phyloP scores from a whole-genome alignment of 805 yeast species.

The Candida nitratophila region DNA sequence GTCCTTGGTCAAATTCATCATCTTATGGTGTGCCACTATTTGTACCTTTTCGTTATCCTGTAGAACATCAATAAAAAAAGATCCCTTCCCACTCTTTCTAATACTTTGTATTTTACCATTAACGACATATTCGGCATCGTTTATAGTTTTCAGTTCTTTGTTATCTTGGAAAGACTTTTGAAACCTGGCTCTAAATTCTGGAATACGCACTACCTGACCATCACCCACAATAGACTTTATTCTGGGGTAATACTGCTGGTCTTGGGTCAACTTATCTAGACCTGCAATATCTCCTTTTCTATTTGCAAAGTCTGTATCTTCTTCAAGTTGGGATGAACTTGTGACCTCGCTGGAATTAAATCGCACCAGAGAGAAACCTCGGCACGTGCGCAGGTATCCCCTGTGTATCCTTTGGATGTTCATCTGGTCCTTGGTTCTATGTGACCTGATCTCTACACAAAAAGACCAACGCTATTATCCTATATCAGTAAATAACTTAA shows the following conservation, averaged over 20 bases:
- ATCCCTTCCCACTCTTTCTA: conserved; percentile 60
- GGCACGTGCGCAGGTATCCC: too few relatives aligned
- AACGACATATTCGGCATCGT: conserved; percentile 18
- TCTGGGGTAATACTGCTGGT: conserved; percentile 19
- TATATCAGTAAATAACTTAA: too few relatives aligned
- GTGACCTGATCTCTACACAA: too few relatives aligned
- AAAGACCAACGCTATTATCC: too few relatives aligned
- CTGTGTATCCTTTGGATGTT: too few relatives aligned
- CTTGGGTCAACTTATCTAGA: conserved; percentile 12
- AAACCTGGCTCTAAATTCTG: conserved; percentile 30
- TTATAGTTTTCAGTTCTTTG: conserved; percentile 13
- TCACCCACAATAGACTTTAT: not conserved
- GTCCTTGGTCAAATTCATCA: conserved; percentile 33
- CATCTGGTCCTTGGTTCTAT: too few relatives aligned
- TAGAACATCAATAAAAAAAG: conserved; percentile 59
- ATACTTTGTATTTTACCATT: conserved; percentile 57
- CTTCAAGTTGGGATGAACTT: conserved; percentile 4
- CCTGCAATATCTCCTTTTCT: conserved; percentile 16
- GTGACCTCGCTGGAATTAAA: not conserved
- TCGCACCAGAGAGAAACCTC: too few relatives aligned
- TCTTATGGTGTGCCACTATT: conserved; percentile 49
- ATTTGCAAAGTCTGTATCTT: conserved; percentile 27
- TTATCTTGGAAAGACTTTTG: conserved; percentile 13
- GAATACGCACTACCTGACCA: conserved; percentile 13
- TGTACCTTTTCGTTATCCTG: conserved; percentile 60